These are phyloP conservation scores for Annulohypoxylon maeteangense DNA, from an alignment of 495 filamentous ascomycete species.

Conservation along the genomic window DNA sequence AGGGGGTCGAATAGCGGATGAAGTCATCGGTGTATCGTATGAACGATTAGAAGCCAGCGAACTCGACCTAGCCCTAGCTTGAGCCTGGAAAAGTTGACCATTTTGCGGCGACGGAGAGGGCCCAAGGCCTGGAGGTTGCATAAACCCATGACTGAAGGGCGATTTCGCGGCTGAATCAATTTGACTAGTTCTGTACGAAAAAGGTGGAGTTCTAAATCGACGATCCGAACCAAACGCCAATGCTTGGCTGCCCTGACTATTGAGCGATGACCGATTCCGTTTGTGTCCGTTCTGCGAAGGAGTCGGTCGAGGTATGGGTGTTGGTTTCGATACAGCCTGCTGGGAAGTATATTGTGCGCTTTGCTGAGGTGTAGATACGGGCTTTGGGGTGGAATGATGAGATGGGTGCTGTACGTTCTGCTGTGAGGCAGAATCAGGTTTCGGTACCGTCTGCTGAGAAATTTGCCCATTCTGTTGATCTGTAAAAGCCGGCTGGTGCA, in stretches of 20 bases:
- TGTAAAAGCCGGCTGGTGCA: conserved; percentile 28
- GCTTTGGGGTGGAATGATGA: background rate
- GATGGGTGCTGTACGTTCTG: background rate
- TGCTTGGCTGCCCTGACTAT: conserved; percentile 33
- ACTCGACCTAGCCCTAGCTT: conserved; percentile 46
- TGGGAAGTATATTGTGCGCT: background rate
- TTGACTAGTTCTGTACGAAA: conserved; percentile 44
- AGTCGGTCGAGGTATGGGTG: conserved; percentile 34
- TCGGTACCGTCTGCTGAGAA: conserved; percentile 4
- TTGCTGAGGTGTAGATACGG: conserved; percentile 24
- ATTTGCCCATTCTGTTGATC: conserved; percentile 18
- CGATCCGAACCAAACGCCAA: conserved; percentile 42
- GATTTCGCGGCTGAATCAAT: conserved; percentile 45
- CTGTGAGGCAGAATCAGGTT: conserved; percentile 2
- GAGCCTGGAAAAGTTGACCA: conserved; percentile 46
- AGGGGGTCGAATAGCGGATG: conserved; percentile 44
- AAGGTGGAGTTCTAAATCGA: conserved; percentile 47
- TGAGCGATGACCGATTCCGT: conserved; percentile 45
- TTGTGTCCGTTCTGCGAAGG: conserved; percentile 40
- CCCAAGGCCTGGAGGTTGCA: conserved; percentile 46
- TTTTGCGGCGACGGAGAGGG: conserved; percentile 48
- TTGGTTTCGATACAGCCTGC: conserved; percentile 24
- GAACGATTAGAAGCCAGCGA: conserved; percentile 48
- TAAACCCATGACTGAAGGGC: conserved; percentile 47
- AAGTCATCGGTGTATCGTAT: conserved; percentile 48